Conservation (phyloP, 371 early-diverging fungal species). For the Umbelopsis sp. region DNA sequence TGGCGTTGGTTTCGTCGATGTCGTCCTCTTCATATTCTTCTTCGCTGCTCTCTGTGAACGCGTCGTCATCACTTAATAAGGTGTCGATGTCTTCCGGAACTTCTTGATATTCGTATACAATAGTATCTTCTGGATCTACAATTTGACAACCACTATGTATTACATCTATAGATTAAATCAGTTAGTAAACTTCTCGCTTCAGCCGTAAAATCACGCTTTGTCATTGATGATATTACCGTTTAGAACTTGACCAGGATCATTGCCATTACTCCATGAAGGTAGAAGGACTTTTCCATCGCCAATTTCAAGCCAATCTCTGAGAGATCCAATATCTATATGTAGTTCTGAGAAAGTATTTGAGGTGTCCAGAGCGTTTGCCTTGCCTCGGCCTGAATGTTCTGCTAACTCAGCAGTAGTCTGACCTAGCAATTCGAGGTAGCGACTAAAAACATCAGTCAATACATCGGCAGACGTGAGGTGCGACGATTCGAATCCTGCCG, state of each 20-base stretch:
- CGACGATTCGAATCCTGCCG: constrained; percentile 53
- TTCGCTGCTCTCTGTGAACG: not conserved
- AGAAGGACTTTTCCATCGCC: constrained; percentile 47
- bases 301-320: constrained; percentile 41
- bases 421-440: constrained; percentile 46
- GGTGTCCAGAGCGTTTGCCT: constrained; percentile 39
- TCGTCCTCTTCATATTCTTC: constrained; percentile 13
- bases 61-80: constrained; percentile 2
- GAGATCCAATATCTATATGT: constrained; percentile 28
- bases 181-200: not conserved
- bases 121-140: constrained; percentile 22
- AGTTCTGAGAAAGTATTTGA: constrained; percentile 39
- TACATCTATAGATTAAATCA: not conserved
- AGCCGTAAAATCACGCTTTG: constrained; percentile 20
- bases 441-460: constrained; percentile 48
- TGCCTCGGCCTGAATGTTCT: constrained; percentile 43
- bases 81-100: constrained; percentile 25
- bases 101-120: constrained; percentile 27
- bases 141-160: constrained; percentile 23
- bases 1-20: constrained; percentile 6
- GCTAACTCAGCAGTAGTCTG: constrained; percentile 45
- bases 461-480: constrained; percentile 39
- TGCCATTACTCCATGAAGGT: constrained; percentile 48
- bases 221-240: constrained; percentile 30
- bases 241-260: constrained; percentile 50